These are phyloP conservation scores for Nannochloris sp. DNA, from an alignment of 139 green algal genomes.

Conservation along the genomic window DNA sequence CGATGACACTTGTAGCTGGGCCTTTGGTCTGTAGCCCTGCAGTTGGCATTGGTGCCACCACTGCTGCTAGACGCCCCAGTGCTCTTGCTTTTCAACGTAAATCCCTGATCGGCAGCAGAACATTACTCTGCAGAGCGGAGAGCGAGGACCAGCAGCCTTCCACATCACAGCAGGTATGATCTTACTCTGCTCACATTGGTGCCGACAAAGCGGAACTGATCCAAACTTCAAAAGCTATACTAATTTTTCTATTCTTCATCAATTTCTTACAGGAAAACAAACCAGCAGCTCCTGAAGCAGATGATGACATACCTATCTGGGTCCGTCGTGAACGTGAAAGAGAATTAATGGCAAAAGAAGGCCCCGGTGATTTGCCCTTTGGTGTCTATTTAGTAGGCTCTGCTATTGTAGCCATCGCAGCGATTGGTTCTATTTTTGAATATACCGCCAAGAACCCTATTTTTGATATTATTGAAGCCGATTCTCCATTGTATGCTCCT, in stretches of 20 bases:
- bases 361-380: slow-evolving; percentile 54
- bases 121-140: neutral
- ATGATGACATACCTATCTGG: slow-evolving; percentile 58
- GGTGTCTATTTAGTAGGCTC: slow-evolving; percentile 64
- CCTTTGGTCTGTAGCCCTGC: too few relatives aligned
- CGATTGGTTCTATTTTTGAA: slow-evolving; percentile 66
- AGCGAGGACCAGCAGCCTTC: neutral
- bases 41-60: too few relatives aligned
- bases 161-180: neutral
- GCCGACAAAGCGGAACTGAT: too few relatives aligned
- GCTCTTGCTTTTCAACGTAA: too few relatives aligned
- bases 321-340: slow-evolving; percentile 65
- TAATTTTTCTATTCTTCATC: too few relatives aligned
- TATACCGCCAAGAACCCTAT: slow-evolving; percentile 43
- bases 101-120: neutral
- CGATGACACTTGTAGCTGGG: too few relatives aligned
- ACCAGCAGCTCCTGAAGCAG: slow-evolving; percentile 1
- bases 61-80: too few relatives aligned
- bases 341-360: slow-evolving; percentile 39
- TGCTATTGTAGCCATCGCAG: slow-evolving; percentile 69
- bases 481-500: slow-evolving; percentile 63
- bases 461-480: slow-evolving; percentile 48
- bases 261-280: neutral
- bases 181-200: neutral
- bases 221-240: too few relatives aligned